Percentiles rank a stretch among this genome's conserved stretches.
These are phyloP conservation scores for Trypanosoma mega DNA, from an alignment of 208 protist species.

Conservation along the genomic window DNA sequence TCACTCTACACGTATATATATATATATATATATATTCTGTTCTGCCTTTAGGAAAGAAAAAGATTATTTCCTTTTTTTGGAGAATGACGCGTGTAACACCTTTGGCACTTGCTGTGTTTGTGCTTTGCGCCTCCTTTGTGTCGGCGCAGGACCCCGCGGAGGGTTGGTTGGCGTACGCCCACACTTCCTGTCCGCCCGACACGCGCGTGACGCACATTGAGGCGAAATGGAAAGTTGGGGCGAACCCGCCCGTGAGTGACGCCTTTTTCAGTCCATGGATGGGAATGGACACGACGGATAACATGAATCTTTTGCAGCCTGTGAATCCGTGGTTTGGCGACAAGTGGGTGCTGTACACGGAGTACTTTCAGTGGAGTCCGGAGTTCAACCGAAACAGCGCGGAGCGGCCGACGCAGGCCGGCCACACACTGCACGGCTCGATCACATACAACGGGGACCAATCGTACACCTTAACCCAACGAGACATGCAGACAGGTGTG, in stretches of 20 bases:
- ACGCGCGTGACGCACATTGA: background rate
- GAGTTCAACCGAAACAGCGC: too few species aligned
- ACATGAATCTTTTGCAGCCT: background rate
- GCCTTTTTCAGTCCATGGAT: background rate
- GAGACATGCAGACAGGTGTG: too few species aligned
- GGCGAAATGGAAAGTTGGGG: background rate
- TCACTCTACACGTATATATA: too few species aligned
- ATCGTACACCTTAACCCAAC: too few species aligned
- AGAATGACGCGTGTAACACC: background rate
- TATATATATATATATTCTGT: too few species aligned
- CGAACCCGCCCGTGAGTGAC: background rate
- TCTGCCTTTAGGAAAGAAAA: background rate
- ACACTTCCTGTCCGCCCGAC: constrained; percentile 6
- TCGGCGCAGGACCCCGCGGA: constrained; percentile 2
- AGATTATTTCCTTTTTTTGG: background rate
- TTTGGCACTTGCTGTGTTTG: background rate
- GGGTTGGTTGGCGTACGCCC: constrained; percentile 3
- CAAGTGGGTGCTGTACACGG: too few species aligned
- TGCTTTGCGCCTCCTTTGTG: background rate
- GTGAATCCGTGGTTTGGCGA: too few species aligned
- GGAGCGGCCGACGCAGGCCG: too few species aligned
- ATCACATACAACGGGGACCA: too few species aligned
- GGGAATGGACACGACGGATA: background rate
- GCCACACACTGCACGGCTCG: too few species aligned
- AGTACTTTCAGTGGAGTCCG: too few species aligned